Conservation (phyloP, 176 grass and related monocot species). For the Lolium multiflorum region DNA sequence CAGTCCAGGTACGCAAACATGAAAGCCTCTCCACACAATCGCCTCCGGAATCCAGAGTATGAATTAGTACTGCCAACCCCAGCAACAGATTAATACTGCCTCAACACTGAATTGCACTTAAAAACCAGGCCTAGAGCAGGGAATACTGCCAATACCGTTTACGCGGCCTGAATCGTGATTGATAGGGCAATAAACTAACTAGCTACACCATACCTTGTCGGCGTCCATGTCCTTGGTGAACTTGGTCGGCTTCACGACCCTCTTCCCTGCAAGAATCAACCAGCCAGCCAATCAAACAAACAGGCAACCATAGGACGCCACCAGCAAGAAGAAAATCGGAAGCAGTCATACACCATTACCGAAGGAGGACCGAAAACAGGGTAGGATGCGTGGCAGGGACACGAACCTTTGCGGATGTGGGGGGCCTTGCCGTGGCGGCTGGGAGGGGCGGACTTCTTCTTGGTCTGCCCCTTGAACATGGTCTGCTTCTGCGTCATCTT, state of each 20-base stretch:
- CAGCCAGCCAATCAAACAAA: conserved; percentile 4
- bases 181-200: not conserved
- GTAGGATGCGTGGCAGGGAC: too few species aligned
- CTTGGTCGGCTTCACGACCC: conserved; percentile 65
- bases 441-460: conserved; percentile 82
- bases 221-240: conserved; percentile 74
- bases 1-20: not conserved
- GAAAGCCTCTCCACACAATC: not conserved
- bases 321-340: too few species aligned
- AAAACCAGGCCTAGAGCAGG: not conserved
- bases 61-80: not conserved
- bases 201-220: conserved; percentile 50
- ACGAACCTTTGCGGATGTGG: conserved; percentile 78
- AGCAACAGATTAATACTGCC: not conserved
- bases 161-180: not conserved
- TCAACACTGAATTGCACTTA: not conserved
- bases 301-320: not conserved
- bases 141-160: not conserved
- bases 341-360: too few species aligned
- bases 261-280: conserved; percentile 66
- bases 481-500: conserved; percentile 93
- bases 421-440: conserved; percentile 81
- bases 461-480: conserved; percentile 79
- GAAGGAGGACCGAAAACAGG: too few species aligned
- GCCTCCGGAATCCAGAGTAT: not conserved